Evolutionary conservation across 2,329 filamentous ascomycete species (phyloP), one percentile per base, ranked within the genome.

Genomic region (Sclerotinia minor): DNA sequence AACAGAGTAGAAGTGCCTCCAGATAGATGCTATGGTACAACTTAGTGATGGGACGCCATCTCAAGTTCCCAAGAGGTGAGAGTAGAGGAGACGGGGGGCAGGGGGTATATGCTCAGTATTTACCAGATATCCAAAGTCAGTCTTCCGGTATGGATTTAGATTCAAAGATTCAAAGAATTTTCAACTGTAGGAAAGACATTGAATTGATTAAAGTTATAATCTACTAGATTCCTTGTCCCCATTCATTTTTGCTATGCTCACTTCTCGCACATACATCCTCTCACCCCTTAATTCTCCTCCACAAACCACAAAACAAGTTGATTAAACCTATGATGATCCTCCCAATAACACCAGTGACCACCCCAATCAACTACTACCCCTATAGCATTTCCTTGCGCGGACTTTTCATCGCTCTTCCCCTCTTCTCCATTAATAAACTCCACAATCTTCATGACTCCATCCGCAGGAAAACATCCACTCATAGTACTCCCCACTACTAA

Each of bases 281-380:
- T 24, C n/a, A 66, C 15, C 17, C 7, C 19, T 35, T 13, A 50
- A 52, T 41, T 32, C 24, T 2, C 17, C 21, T 65, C 65, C 19
- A 77, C 64, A 57, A 76, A 76, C 0, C 58, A 64, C 53, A 74
- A 64, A 44, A 68, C 73, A 26, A 77, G 50, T 29, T 66, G 64
- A 59, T 74, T 69, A 67, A 77, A 77, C 58, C 55, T 71, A 67
- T 68, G 69, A 19, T 73, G 71, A 66, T 75, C 68, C 67, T 77
- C 76, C 74, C 75, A 77, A 65, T 77, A 77, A 64, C 75, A 74
- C 76, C 76, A 77, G 71, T 77, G 76, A 1, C 76, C 76, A 41
- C 76, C 76, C 72, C 75, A 77, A 52, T 71, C 67, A 17, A 75
- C 75, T 13, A 72, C 71, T 17, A 72, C 64, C 2, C 75, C 75